phyloP scores from a whole-genome alignment of 164 flowering plant species.

The Stephania yunnanensis region DNA sequence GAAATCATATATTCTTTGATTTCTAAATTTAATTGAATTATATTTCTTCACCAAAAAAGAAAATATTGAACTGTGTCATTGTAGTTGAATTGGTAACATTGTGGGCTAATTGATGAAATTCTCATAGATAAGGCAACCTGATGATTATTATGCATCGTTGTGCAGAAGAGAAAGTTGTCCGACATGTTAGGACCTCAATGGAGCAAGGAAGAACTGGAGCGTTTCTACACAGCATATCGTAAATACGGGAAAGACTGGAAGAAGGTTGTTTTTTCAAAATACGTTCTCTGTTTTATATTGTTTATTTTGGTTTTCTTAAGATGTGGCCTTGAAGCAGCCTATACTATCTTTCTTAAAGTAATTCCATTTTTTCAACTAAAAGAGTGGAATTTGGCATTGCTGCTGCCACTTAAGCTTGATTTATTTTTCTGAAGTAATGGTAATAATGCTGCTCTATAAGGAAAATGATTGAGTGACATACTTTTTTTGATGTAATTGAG shows the following conservation, averaged over 20 bases:
- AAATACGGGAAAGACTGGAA: conserved; percentile 89
- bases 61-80: too few relatives aligned
- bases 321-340: neutral
- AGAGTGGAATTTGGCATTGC: neutral
- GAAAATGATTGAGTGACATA: neutral
- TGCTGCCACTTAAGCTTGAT: neutral
- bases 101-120: too few relatives aligned
- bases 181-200: conserved; percentile 86
- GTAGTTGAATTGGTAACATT: too few relatives aligned
- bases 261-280: conserved; percentile 40
- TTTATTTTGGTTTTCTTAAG: neutral
- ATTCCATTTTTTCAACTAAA: neutral
- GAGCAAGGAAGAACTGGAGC: conserved; percentile 81
- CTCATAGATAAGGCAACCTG: neutral
- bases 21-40: too few relatives aligned
- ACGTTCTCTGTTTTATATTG: neutral
- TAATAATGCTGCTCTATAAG: neutral
- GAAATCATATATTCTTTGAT: too few relatives aligned
- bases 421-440: neutral
- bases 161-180: conserved; percentile 73
- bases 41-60: too few relatives aligned
- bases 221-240: conserved; percentile 83
- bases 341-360: neutral
- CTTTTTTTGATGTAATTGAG: too few relatives aligned
- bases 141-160: neutral